Evolutionary conservation across 2,329 filamentous ascomycete genomes (phyloP), one percentile per base, ranked within the genome.

Genomic region (Paecilomyces formosus): DNA sequence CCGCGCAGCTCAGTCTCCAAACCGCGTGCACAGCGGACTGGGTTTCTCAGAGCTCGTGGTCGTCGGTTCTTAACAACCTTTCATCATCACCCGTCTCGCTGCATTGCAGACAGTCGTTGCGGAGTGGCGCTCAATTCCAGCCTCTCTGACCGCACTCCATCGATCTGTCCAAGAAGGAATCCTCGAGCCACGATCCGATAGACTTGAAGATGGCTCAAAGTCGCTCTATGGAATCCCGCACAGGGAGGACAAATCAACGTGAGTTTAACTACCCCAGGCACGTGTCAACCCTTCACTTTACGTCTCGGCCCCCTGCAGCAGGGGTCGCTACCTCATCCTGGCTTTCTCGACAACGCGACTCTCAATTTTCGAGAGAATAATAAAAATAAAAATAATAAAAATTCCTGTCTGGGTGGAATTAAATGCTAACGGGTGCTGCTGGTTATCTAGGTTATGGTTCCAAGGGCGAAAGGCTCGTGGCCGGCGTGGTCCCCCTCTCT

Each of bases 381-480:
- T 9, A 31, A 31, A 31, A 31, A 31, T 15, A 39, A 45, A 45
- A 18, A 45, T 26, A 21, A 18, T 54, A 21, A 30, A 24, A n/a
- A 53, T 45, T 6, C 24, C 6, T n/a, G 50, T 28, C 5, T 35
- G 15, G 33, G 60, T 22, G 39, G 18, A 6, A 18, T 18, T 45
- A 18, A 6, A 45, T 18, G 18, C 39, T 45, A 45, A 45, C 39
- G 7, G 39, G n/a, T 21, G 39, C 3, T n/a, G 39, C 8, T 15
- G 39, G 51, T 28, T 51, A 52, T 62, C 39, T 31, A 97, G 94
- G 92, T 71, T 99, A 97, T 78, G 92, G 90, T 70, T 79, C 89
- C 60, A 89, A 91, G 74, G 93, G 93, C 78, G 93, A 97, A 78
- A 88, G 94, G 65, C 87, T 97, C 62, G 94, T 99, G 67, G 93